Conservation (phyloP, 352 stramenopile genomes). For the Thraustotheca clavata region DNA sequence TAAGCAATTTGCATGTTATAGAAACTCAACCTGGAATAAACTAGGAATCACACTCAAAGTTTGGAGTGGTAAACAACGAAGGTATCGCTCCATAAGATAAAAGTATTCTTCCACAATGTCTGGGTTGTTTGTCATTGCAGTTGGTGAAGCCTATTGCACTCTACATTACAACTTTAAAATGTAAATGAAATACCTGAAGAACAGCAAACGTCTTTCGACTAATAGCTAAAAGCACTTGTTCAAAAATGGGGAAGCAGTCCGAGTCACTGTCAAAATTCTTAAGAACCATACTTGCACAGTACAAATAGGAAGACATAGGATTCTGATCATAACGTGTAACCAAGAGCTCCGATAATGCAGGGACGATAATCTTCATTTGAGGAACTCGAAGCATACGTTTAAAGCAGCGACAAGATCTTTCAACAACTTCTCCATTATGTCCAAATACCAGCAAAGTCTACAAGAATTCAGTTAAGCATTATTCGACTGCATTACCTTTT, state of each 20-base stretch:
- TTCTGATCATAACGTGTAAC: constrained; percentile 61
- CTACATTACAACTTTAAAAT: constrained; percentile 21
- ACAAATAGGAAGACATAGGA: constrained; percentile 82
- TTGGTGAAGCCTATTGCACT: neutral
- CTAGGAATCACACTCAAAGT: constrained; percentile 58
- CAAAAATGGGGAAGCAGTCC: constrained; percentile 49
- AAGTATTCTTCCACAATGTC: constrained; percentile 96
- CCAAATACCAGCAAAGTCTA: constrained; percentile 51
- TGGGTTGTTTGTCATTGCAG: constrained; percentile 58
- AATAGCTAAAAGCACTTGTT: constrained; percentile 51
- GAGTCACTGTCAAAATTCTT: constrained; percentile 39
- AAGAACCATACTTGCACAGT: constrained; percentile 72
- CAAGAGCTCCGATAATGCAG: constrained; percentile 68
- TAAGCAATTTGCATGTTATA: neutral
- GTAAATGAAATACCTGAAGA: constrained; percentile 56
- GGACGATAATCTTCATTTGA: constrained; percentile 56
- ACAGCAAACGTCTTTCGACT: constrained; percentile 76
- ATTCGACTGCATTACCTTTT: constrained; percentile 34
- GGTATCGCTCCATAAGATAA: constrained; percentile 87
- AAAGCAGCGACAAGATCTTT: constrained; percentile 77
- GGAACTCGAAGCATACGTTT: constrained; percentile 76
- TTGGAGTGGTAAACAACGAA: constrained; percentile 77
- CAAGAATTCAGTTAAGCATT: neutral
- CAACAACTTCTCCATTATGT: constrained; percentile 64
- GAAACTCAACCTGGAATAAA: constrained; percentile 48